Conservation (phyloP, 2,329 filamentous ascomycete species). For the Xylariaceae sp. region DNA sequence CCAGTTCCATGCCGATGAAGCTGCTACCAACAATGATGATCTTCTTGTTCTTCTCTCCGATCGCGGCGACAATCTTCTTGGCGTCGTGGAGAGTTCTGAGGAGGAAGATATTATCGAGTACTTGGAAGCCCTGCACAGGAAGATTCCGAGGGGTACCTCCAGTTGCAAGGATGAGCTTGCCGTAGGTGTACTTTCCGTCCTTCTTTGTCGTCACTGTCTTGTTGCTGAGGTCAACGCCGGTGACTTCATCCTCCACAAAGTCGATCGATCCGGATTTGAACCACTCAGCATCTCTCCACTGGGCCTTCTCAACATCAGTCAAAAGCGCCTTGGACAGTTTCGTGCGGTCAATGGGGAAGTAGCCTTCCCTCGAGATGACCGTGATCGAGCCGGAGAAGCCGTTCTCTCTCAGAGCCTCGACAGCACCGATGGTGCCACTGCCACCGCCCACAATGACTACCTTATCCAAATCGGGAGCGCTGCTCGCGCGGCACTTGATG, state of each 20-base stretch:
- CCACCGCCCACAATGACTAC: conserved; percentile 87
- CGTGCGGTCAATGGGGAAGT: conserved; percentile 84
- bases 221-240: conserved; percentile 65
- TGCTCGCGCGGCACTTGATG: conserved; percentile 58
- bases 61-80: conserved; percentile 69
- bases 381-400: conserved; percentile 78
- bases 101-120: conserved; percentile 80
- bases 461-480: conserved; percentile 49
- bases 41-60: conserved; percentile 82
- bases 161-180: conserved; percentile 84
- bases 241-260: conserved; percentile 60
- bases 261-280: conserved; percentile 59
- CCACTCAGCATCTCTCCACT: conserved; percentile 71
- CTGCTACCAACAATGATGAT: conserved; percentile 87
- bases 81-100: conserved; percentile 73
- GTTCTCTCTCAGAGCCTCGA: conserved; percentile 76
- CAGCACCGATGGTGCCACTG: conserved; percentile 72
- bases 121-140: conserved; percentile 79
- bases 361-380: conserved; percentile 76
- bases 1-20: conserved; percentile 98
- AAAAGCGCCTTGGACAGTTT: conserved; percentile 94
- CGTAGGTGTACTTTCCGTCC: conserved; percentile 69
- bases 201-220: conserved; percentile 71
- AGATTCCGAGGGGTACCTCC: conserved; percentile 73
- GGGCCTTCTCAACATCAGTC: conserved; percentile 71